phyloP scores from a whole-genome alignment of 345 rosid species.

The Heritiera fomes region DNA sequence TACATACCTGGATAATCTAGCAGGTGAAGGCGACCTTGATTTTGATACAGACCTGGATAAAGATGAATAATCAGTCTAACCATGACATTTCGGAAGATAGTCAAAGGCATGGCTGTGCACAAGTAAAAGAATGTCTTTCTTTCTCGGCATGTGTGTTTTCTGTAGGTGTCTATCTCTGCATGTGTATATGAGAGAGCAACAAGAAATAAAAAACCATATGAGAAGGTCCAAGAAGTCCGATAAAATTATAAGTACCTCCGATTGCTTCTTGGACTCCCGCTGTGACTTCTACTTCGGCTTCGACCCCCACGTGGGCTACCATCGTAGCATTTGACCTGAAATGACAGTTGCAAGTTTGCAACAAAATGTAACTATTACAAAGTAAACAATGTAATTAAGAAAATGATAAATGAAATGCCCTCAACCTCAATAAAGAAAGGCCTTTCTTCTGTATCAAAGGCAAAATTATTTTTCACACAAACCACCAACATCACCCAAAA shows the following conservation, averaged over 20 bases:
- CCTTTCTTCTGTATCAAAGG: not conserved
- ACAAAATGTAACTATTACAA: not conserved
- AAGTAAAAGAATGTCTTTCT: not conserved
- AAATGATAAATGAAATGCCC: not conserved
- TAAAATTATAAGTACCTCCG: conserved; percentile 10
- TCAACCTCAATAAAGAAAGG: not conserved
- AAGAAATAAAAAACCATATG: not conserved
- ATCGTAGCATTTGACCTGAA: conserved; percentile 22
- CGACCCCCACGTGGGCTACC: conserved; percentile 1
- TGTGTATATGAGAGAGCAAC: not conserved
- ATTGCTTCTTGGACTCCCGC: conserved; percentile 17
- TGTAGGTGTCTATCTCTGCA: not conserved
- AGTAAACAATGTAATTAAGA: not conserved
- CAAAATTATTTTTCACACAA: not conserved
- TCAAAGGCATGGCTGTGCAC: not conserved
- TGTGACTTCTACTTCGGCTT: conserved; percentile 16
- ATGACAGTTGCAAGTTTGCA: conserved; percentile 1
- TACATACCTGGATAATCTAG: conserved; percentile 13
- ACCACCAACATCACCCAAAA: not conserved
- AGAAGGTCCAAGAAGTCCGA: not conserved
- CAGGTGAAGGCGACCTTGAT: conserved; percentile 13
- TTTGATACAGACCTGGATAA: conserved; percentile 17
- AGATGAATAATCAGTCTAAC: not conserved
- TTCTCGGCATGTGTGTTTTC: not conserved
- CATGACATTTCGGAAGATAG: not conserved